Percentiles rank a stretch among this genome's conserved stretches.
phyloP scores from a whole-genome alignment of 164 flowering plant species.

The Macadamia tetraphylla region DNA sequence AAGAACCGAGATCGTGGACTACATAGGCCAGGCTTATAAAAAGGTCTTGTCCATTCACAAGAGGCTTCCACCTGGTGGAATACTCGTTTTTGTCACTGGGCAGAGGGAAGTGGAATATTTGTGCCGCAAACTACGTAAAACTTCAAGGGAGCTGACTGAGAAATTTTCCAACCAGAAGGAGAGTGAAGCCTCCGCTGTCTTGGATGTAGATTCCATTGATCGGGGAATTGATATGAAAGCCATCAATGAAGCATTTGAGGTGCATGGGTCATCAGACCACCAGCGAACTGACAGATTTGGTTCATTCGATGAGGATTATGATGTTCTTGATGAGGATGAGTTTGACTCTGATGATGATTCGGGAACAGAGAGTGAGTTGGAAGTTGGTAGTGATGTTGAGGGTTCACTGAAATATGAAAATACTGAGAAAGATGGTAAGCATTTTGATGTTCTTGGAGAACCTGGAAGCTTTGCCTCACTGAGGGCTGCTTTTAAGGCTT shows the following conservation, averaged over 20 bases:
- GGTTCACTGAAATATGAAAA: conserved; percentile 14
- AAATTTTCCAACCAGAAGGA: conserved; percentile 18
- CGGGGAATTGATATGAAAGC: conserved; percentile 47
- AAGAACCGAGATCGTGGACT: conserved; percentile 81
- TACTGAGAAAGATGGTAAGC: conserved; percentile 19
- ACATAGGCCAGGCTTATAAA: conserved; percentile 85
- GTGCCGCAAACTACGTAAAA: conserved; percentile 66
- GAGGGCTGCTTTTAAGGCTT: conserved; percentile 77
- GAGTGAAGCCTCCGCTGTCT: conserved; percentile 18
- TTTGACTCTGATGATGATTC: conserved; percentile 41
- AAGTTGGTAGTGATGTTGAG: conserved; percentile 31
- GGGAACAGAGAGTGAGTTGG: conserved; percentile 58
- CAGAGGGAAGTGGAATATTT: conserved; percentile 92
- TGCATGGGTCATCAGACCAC: conserved; percentile 21
- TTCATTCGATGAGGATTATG: conserved; percentile 46
- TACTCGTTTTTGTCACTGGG: conserved; percentile 94
- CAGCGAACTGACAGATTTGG: conserved; percentile 51
- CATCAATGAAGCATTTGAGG: conserved; percentile 72
- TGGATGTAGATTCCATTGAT: conserved; percentile 24
- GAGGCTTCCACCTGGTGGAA: conserved; percentile 85
- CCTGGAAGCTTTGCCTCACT: conserved; percentile 48
- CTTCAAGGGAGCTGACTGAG: conserved; percentile 41
- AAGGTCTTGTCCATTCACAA: conserved; percentile 84
- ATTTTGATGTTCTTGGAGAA: conserved; percentile 33
- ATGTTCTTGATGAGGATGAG: conserved; percentile 35